Conservation (phyloP, 768 basidiomycete genomes). For the Boletus sp. region DNA sequence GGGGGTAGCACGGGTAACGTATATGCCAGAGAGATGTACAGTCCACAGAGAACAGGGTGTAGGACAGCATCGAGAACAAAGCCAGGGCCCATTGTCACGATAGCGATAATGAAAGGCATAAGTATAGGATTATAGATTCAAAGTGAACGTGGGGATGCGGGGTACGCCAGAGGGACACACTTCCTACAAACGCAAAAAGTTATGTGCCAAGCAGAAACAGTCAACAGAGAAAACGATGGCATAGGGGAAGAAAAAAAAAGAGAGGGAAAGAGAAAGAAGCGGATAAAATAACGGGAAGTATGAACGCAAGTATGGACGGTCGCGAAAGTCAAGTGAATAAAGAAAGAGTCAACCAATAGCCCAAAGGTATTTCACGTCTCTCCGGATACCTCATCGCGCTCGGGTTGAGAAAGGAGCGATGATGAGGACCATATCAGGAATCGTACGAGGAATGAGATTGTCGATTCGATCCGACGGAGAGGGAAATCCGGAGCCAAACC, state of each 20-base stretch:
- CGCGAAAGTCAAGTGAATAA: slow-evolving; percentile 44
- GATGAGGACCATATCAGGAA: slow-evolving; percentile 6
- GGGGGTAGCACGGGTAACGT: slow-evolving; percentile 20
- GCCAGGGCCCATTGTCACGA: slow-evolving; percentile 21
- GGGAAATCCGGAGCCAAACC: slow-evolving; percentile 42
- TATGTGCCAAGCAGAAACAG: slow-evolving; percentile 32
- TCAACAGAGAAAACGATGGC: slow-evolving; percentile 33
- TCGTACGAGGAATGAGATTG: slow-evolving; percentile 6
- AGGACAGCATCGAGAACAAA: slow-evolving; percentile 27
- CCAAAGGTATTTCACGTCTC: slow-evolving; percentile 38
- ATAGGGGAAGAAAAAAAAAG: slow-evolving; percentile 18
- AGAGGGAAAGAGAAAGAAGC: slow-evolving; percentile 21
- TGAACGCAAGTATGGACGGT: slow-evolving; percentile 25
- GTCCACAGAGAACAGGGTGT: slow-evolving; percentile 15
- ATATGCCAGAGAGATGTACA: slow-evolving; percentile 22
- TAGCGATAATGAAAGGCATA: slow-evolving; percentile 30
- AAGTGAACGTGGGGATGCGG: slow-evolving; percentile 27
- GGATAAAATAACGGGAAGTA: slow-evolving; percentile 28
- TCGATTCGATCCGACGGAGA: slow-evolving; percentile 9
- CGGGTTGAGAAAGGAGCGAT: background rate
- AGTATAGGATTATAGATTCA: slow-evolving; percentile 28
- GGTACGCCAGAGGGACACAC: slow-evolving; percentile 23
- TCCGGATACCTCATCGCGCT: slow-evolving; percentile 6
- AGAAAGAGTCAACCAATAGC: slow-evolving; percentile 62
- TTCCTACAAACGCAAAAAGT: slow-evolving; percentile 20